Percentiles rank a stretch among this genome's conserved stretches.
phyloP scores from a whole-genome alignment of 2,329 filamentous ascomycete genomes.

The Penicillium sp. region DNA sequence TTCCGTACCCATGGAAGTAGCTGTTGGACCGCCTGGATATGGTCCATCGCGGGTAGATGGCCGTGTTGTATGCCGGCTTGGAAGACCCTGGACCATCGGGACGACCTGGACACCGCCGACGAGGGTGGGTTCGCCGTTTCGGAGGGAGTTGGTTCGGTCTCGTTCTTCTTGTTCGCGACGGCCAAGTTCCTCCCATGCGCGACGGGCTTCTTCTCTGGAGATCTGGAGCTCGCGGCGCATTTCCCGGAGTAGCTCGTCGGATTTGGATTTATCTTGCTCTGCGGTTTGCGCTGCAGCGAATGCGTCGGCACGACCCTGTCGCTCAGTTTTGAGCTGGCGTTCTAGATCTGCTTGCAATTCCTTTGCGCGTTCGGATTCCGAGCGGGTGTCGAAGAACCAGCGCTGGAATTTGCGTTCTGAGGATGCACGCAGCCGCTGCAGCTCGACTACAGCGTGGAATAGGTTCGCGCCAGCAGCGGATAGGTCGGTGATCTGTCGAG shows the following conservation, averaged over 20 bases:
- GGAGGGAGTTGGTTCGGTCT: conserved; percentile 80
- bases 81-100: conserved; percentile 78
- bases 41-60: conserved; percentile 53
- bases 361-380: conserved; percentile 81
- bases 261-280: conserved; percentile 69
- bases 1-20: conserved; percentile 36
- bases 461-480: conserved; percentile 95
- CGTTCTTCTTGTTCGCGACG: conserved; percentile 91
- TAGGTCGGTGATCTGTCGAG: conserved; percentile 93
- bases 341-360: conserved; percentile 85
- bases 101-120: conserved; percentile 95
- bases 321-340: conserved; percentile 72
- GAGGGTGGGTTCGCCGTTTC: conserved; percentile 83
- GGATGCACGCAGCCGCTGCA: conserved; percentile 89
- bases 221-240: conserved; percentile 93
- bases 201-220: conserved; percentile 91
- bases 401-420: conserved; percentile 97
- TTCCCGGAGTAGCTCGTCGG: conserved; percentile 80
- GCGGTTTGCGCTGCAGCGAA: conserved; percentile 68
- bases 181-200: conserved; percentile 96
- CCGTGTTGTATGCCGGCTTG: conserved; percentile 57
- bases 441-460: conserved; percentile 95
- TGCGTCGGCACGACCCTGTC: conserved; percentile 69
- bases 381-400: conserved; percentile 95
- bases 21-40: conserved; percentile 41